A percentile compares a stretch with the other conserved stretches of the same genome.
Evolutionary conservation across 140 eudicot genomes (phyloP).

Genomic region (Ambrosia hybrid): DNA sequence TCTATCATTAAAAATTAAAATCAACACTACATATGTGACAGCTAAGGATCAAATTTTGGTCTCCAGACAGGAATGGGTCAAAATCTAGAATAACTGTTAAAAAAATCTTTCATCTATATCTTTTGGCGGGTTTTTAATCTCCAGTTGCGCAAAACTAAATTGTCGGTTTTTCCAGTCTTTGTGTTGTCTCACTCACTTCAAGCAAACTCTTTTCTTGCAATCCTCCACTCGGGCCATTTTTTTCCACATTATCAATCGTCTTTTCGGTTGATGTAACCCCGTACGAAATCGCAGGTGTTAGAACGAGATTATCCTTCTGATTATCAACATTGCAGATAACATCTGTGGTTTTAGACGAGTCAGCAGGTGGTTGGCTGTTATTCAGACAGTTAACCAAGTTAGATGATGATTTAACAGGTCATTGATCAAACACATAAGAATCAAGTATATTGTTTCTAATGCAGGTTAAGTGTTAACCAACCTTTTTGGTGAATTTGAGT

Average conservation of each 20-base stretch:
- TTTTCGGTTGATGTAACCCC: slow-evolving; percentile 10
- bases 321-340: slow-evolving; percentile 1
- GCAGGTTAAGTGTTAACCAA: slow-evolving; percentile 5
- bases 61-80: slow-evolving; percentile 9
- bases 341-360: slow-evolving; percentile 22
- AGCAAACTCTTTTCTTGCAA: slow-evolving; percentile 20
- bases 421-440: slow-evolving; percentile 8
- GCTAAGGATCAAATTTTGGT: not conserved
- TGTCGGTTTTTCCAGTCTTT: slow-evolving; percentile 14
- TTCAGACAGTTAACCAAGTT: slow-evolving; percentile 10
- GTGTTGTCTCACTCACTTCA: slow-evolving; percentile 7
- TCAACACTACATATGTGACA: slow-evolving; percentile 23
- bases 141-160: slow-evolving; percentile 4
- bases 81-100: not conserved
- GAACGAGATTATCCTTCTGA: slow-evolving; percentile 12
- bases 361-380: slow-evolving; percentile 35
- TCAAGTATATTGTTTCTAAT: not conserved
- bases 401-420: slow-evolving; percentile 5
- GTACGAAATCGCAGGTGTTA: not conserved
- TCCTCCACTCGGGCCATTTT: slow-evolving; percentile 5
- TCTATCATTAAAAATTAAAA: not conserved
- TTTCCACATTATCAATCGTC: slow-evolving; percentile 8
- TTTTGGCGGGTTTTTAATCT: not conserved
- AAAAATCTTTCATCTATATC: not conserved
- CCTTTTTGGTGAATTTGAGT: slow-evolving; percentile 34